These are phyloP conservation scores for Fomitopsis palustris DNA, from an alignment of 1,284 basidiomycete genomes.

Conservation along the genomic window DNA sequence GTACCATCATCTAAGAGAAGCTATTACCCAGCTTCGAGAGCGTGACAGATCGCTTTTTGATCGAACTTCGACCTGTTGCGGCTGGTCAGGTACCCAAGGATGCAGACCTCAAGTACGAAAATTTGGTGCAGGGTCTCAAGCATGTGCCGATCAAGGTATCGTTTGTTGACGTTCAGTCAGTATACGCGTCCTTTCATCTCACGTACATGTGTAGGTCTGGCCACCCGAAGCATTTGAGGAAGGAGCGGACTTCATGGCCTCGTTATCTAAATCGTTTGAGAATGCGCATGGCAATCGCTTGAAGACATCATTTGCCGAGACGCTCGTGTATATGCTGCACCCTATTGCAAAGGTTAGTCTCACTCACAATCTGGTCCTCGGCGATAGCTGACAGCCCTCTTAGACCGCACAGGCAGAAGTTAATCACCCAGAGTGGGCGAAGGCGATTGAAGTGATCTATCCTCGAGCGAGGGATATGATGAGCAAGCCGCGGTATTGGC, in stretches of 20 bases:
- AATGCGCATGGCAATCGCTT: constrained; percentile 83
- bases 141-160: constrained; percentile 78
- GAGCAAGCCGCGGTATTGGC: constrained; percentile 89
- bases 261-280: constrained; percentile 79
- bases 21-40: constrained; percentile 64
- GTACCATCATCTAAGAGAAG: not conserved
- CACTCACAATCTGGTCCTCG: too few relatives aligned
- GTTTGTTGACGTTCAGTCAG: not conserved
- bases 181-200: not conserved
- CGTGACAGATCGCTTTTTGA: constrained; percentile 83
- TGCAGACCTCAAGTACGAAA: constrained; percentile 76
- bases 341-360: constrained; percentile 79
- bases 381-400: not conserved
- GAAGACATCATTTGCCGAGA: constrained; percentile 87
- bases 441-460: constrained; percentile 84
- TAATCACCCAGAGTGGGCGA: constrained; percentile 93
- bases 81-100: constrained; percentile 76
- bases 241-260: constrained; percentile 88
- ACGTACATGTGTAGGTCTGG: constrained; percentile 63
- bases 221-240: constrained; percentile 93
- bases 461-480: constrained; percentile 87
- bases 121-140: constrained; percentile 74
- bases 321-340: constrained; percentile 77
- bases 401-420: constrained; percentile 94
- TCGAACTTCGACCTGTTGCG: constrained; percentile 73